phyloP scores from a whole-genome alignment of 352 stramenopile genomes.

The Pythium diclinum region DNA sequence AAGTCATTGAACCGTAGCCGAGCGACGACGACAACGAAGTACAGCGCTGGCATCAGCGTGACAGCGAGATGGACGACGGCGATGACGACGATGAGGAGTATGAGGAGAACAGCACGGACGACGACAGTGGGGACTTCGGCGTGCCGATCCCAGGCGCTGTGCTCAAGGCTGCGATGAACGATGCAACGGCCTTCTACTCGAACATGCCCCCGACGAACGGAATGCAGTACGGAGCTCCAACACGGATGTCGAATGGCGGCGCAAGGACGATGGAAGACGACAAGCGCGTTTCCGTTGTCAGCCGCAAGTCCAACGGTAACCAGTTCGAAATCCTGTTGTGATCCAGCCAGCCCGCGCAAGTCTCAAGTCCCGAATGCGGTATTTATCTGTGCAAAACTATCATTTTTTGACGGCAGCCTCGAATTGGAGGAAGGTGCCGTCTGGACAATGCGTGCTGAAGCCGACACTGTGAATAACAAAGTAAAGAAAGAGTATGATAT shows the following conservation, averaged over 20 bases:
- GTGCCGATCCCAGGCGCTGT: constrained; percentile 24
- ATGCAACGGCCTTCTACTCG: constrained; percentile 24
- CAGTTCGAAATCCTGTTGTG: constrained; percentile 24
- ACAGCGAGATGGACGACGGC: constrained; percentile 26
- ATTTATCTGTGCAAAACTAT: constrained; percentile 26
- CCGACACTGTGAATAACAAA: constrained; percentile 2
- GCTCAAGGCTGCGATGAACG: constrained; percentile 17
- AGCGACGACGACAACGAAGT: constrained; percentile 29
- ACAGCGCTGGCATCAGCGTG: constrained; percentile 25
- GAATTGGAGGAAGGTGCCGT: not conserved
- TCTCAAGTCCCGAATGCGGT: constrained; percentile 6
- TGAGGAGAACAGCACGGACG: constrained; percentile 6
- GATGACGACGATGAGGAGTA: constrained; percentile 24
- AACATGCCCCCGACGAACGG: not conserved
- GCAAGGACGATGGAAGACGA: constrained; percentile 10
- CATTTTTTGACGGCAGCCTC: constrained; percentile 5
- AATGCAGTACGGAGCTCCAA: not conserved
- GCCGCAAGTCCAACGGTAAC: constrained; percentile 23
- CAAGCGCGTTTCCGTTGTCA: constrained; percentile 23
- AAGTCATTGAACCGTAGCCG: constrained; percentile 21
- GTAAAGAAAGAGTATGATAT: constrained; percentile 1
- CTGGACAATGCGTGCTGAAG: constrained; percentile 4
- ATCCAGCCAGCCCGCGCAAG: not conserved
- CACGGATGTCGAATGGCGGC: constrained; percentile 14
- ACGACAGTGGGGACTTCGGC: constrained; percentile 18